Conservation (phyloP, 1,284 basidiomycete species). For the Tetrapyrgos nigripes region DNA sequence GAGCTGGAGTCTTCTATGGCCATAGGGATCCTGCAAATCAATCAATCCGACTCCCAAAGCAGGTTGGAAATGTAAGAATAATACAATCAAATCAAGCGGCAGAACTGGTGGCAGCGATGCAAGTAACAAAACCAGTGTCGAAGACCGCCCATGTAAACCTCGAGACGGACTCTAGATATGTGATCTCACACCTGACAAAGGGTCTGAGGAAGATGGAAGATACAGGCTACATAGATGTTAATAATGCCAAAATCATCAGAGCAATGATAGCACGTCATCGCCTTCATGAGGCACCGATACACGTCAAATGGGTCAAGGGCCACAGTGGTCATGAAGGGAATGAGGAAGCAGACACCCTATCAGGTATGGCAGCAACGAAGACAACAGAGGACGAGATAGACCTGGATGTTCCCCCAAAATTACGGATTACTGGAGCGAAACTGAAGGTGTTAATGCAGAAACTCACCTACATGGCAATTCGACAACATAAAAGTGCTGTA, state of each 20-base stretch:
- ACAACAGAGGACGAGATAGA: not conserved
- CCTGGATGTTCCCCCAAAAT: not conserved
- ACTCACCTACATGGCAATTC: constrained; percentile 12
- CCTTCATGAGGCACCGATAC: constrained; percentile 2
- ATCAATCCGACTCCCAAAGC: constrained; percentile 20
- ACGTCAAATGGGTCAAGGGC: constrained; percentile 23
- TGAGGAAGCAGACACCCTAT: constrained; percentile 18
- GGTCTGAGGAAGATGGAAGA: not conserved
- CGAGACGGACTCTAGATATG: constrained; percentile 24
- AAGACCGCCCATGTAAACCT: constrained; percentile 9
- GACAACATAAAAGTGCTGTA: no score
- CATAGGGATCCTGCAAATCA: constrained; percentile 8
- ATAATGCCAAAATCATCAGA: not conserved
- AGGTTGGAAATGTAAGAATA: not conserved
- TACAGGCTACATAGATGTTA: not conserved
- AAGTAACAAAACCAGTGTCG: constrained; percentile 10
- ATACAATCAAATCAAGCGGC: constrained; percentile 24
- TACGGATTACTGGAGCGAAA: constrained; percentile 16
- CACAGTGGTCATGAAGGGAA: constrained; percentile 21
- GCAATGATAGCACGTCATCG: not conserved
- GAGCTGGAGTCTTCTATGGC: constrained; percentile 18
- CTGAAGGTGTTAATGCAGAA: constrained; percentile 16
- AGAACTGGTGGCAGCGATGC: constrained; percentile 25
- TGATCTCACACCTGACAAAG: constrained; percentile 23
- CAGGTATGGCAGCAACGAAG: constrained; percentile 1